These are phyloP conservation scores for Rachicladosporium sp. DNA, from an alignment of 2,329 filamentous ascomycete species.

Conservation along the genomic window DNA sequence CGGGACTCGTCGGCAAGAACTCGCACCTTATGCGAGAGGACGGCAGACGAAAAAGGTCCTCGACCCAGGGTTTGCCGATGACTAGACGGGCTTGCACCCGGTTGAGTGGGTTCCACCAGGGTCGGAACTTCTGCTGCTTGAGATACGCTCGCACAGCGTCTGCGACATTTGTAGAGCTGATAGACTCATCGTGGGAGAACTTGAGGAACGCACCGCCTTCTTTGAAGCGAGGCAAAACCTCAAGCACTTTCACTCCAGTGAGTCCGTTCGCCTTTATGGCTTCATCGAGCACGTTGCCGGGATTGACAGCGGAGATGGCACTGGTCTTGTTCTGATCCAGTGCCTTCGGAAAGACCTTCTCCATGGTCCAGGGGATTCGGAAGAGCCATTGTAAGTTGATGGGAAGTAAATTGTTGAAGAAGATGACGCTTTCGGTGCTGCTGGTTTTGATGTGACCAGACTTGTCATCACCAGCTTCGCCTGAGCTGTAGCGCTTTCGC, in stretches of 20 bases:
- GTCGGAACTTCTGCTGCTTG: conserved; percentile 58
- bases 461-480: conserved; percentile 47
- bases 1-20: conserved; percentile 63
- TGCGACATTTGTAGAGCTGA: conserved; percentile 44
- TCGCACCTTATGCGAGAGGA: conserved; percentile 67
- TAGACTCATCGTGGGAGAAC: conserved; percentile 47
- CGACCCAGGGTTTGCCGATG: conserved; percentile 78
- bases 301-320: conserved; percentile 44
- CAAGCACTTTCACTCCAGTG: conserved; percentile 51
- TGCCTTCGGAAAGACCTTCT: conserved; percentile 33
- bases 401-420: conserved; percentile 86
- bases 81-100: conserved; percentile 62
- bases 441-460: conserved; percentile 70
- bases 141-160: conserved; percentile 51
- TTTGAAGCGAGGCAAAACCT: conserved; percentile 72
- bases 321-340: conserved; percentile 39
- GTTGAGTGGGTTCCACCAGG: conserved; percentile 81
- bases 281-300: conserved; percentile 40
- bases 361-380: conserved; percentile 37
- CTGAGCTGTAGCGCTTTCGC: conserved; percentile 18
- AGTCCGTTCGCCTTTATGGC: conserved; percentile 17
- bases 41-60: conserved; percentile 77
- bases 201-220: conserved; percentile 93
- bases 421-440: conserved; percentile 70
- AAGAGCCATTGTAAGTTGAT: conserved; percentile 57